Conservation (phyloP, 176 grass and related monocot species). For the Thalia dealbata region DNA sequence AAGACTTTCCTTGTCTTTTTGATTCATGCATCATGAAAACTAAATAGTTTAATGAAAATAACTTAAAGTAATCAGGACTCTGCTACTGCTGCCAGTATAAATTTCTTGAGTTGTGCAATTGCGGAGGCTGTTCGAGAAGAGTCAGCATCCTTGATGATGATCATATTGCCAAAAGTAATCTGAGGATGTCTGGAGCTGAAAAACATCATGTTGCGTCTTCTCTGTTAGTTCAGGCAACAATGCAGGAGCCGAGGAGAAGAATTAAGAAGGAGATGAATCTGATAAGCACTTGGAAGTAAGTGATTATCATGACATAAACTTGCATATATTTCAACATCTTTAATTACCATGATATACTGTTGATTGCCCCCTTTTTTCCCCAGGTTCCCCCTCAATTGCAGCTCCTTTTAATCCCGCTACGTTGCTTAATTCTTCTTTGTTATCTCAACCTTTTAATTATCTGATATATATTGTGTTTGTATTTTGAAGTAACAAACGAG, state of each 20-base stretch:
- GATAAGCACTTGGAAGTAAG: conserved; percentile 51
- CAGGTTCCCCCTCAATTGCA: too few relatives aligned
- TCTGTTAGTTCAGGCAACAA: neutral
- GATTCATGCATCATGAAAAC: too few relatives aligned
- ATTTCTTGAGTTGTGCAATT: neutral
- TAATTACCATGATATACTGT: too few relatives aligned
- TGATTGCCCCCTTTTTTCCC: too few relatives aligned
- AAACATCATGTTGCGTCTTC: neutral
- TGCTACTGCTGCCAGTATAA: conserved; percentile 1
- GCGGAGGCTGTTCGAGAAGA: neutral
- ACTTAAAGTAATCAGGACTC: conserved; percentile 21
- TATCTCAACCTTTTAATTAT: too few relatives aligned
- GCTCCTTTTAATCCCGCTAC: neutral
- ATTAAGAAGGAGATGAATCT: conserved; percentile 30
- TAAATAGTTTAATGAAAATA: too few relatives aligned
- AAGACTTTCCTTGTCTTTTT: too few relatives aligned
- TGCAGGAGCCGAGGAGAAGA: conserved; percentile 30
- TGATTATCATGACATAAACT: neutral
- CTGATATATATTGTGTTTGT: too few relatives aligned
- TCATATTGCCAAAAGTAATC: neutral
- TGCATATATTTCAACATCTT: too few relatives aligned
- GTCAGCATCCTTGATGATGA: neutral
- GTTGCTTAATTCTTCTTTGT: too few relatives aligned
- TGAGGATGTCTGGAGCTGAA: neutral
- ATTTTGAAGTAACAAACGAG: too few relatives aligned